Conservation (phyloP, 371 early-diverging fungal genomes). For the Mortierella sp. region DNA sequence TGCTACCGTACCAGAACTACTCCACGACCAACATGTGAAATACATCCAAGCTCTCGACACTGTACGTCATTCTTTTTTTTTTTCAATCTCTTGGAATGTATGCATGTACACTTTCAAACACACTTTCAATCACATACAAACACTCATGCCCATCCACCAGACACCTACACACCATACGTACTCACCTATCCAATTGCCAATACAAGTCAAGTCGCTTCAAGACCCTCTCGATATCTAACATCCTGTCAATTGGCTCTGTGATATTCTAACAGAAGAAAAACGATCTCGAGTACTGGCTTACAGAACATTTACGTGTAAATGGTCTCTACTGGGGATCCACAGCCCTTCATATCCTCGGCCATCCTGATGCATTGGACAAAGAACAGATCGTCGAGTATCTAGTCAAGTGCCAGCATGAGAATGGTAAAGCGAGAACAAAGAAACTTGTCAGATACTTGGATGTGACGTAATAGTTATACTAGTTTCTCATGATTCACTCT, state of each 20-base stretch:
- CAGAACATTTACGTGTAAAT: constrained; percentile 92
- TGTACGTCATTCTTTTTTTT: constrained; percentile 39
- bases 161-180: no score
- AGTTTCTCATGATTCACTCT: neutral
- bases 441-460: neutral
- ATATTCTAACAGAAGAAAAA: constrained; percentile 71
- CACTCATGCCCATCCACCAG: no score
- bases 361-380: constrained; percentile 76
- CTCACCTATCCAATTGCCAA: no score
- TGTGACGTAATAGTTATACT: constrained; percentile 28
- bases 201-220: no score
- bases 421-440: constrained; percentile 59
- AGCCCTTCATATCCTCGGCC: constrained; percentile 81
- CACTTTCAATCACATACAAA: neutral
- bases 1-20: constrained; percentile 45
- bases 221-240: neutral
- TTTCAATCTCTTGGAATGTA: neutral
- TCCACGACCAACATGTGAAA: constrained; percentile 79
- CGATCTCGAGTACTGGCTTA: constrained; percentile 93
- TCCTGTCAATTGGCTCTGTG: neutral
- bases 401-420: constrained; percentile 80
- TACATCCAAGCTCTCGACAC: constrained; percentile 85
- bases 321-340: constrained; percentile 97
- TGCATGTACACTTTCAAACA: neutral
- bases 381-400: constrained; percentile 85